These are phyloP conservation scores for Scutellaria galericulata DNA, from an alignment of 257 asterid species.

Conservation along the genomic window DNA sequence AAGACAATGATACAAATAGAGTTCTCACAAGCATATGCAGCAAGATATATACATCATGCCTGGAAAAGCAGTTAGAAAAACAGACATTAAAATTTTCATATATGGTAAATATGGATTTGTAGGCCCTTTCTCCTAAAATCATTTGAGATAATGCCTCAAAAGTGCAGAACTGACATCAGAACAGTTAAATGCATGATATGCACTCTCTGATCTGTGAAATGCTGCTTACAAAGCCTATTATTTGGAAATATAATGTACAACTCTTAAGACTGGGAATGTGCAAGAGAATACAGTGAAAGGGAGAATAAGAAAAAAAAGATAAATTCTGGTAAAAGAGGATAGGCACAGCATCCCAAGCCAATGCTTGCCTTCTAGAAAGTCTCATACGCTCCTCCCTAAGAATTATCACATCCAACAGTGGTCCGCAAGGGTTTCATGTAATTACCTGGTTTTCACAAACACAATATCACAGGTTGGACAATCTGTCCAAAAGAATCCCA, in stretches of 20 bases:
- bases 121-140: neutral
- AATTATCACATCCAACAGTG: neutral
- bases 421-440: constrained; percentile 24
- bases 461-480: constrained; percentile 77
- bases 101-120: constrained; percentile 3
- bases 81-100: constrained; percentile 15
- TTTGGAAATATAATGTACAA: neutral
- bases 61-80: constrained; percentile 10
- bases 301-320: neutral
- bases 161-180: constrained; percentile 15
- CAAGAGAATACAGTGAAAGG: constrained; percentile 16
- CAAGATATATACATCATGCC: constrained; percentile 20
- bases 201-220: neutral
- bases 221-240: neutral
- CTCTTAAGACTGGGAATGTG: neutral
- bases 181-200: constrained; percentile 2
- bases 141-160: neutral
- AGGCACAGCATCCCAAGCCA: neutral
- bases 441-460: constrained; percentile 87
- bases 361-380: constrained; percentile 4
- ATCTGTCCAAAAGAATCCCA: constrained; percentile 97
- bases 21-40: constrained; percentile 29
- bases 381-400: neutral
- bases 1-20: constrained; percentile 11
- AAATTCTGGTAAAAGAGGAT: neutral